A percentile compares a stretch with the other conserved stretches of the same genome.
Evolutionary conservation across 1,284 basidiomycete species (phyloP).

Genomic region (Malassezia sp.): DNA sequence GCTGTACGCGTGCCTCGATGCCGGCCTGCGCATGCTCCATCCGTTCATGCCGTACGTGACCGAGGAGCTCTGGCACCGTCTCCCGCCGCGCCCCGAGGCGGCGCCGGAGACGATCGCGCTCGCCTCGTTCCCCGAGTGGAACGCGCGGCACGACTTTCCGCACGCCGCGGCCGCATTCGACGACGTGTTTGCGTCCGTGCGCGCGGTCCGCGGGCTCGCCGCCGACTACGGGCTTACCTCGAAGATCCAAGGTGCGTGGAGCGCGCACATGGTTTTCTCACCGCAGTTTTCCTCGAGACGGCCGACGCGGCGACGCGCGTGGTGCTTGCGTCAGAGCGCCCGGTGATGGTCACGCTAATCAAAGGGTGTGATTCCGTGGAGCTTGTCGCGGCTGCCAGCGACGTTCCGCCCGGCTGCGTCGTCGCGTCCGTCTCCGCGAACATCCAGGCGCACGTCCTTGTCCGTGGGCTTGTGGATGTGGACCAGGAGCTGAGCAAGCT

Average conservation of each 20-base stretch:
- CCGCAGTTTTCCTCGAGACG: conserved; percentile 71
- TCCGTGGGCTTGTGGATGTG: conserved; percentile 37
- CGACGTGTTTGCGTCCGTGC: conserved; percentile 68
- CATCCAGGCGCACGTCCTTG: conserved; percentile 33
- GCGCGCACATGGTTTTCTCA: too few relatives aligned
- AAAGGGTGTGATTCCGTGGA: conserved; percentile 72
- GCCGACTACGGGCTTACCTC: conserved; percentile 82
- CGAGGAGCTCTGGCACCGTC: conserved; percentile 94
- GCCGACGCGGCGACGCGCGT: conserved; percentile 51
- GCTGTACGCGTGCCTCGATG: conserved; percentile 83
- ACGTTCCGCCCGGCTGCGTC: conserved; percentile 76
- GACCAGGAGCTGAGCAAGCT: conserved; percentile 38
- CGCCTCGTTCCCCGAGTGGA: conserved; percentile 63
- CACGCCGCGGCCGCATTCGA: conserved; percentile 55
- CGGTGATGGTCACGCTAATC: conserved; percentile 69
- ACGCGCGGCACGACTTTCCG: conserved; percentile 17
- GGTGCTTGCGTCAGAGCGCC: conserved; percentile 57
- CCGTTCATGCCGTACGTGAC: conserved; percentile 99
- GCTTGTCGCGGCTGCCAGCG: conserved; percentile 54
- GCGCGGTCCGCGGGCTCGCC: conserved; percentile 69
- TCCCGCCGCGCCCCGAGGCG: conserved; percentile 74
- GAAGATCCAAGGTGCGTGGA: conserved; percentile 77
- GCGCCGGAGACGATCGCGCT: conserved; percentile 77
- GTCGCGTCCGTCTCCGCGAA: conserved; percentile 52
- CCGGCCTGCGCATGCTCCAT: conserved; percentile 78